These are phyloP conservation scores for Xylariaceae sp. DNA, from an alignment of 2,329 filamentous ascomycete species.

Conservation along the genomic window DNA sequence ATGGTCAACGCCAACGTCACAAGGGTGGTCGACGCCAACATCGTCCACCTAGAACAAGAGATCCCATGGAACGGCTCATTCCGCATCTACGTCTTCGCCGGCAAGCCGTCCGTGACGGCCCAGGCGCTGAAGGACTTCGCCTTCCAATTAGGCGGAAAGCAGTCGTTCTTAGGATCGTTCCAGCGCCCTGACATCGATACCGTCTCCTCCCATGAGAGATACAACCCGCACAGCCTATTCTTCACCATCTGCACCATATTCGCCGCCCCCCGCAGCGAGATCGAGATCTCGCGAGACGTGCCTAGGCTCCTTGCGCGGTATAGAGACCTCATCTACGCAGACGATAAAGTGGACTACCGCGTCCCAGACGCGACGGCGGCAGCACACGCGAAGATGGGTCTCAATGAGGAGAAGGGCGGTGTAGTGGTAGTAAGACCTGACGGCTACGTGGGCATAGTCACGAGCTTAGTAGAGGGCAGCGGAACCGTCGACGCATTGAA, in stretches of 20 bases:
- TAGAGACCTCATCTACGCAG: constrained; percentile 77
- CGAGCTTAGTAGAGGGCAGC: constrained; percentile 67
- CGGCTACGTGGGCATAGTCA: constrained; percentile 77
- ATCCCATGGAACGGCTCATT: constrained; percentile 85
- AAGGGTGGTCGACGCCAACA: constrained; percentile 81
- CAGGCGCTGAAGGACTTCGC: constrained; percentile 68
- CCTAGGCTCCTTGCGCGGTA: constrained; percentile 71
- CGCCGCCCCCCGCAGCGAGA: constrained; percentile 59
- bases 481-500: constrained; percentile 80
- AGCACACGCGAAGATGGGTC: constrained; percentile 82
- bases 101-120: constrained; percentile 55
- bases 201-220: constrained; percentile 71
- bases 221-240: constrained; percentile 81
- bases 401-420: constrained; percentile 68
- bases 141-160: constrained; percentile 56
- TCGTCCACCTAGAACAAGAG: constrained; percentile 86
- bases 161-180: constrained; percentile 69
- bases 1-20: constrained; percentile 79
- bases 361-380: constrained; percentile 67
- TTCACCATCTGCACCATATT: constrained; percentile 77
- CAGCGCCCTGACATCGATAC: constrained; percentile 55
- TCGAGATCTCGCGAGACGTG: constrained; percentile 69
- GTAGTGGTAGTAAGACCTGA: constrained; percentile 83
- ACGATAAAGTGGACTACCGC: constrained; percentile 70
- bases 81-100: constrained; percentile 82